Conservation (phyloP, 768 basidiomycete species). For the Tricholoma hemisulphureum region DNA sequence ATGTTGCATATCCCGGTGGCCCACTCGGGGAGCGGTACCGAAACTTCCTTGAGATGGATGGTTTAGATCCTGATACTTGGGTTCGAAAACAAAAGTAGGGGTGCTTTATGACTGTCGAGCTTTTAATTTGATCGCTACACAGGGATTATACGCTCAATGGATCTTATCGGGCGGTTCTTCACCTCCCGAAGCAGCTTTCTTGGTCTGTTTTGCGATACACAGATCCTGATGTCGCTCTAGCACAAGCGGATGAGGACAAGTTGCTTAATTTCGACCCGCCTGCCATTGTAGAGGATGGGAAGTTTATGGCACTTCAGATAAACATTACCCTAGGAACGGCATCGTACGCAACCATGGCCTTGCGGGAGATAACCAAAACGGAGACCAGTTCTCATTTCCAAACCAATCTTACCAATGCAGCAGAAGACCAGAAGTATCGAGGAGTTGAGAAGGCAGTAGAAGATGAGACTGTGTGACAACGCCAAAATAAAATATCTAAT, state of each 20-base stretch:
- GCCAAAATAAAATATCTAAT: too few relatives aligned
- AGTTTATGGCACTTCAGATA: slow-evolving; percentile 86
- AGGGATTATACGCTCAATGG: slow-evolving; percentile 93
- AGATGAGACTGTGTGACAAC: slow-evolving; percentile 7
- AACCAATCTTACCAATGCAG: slow-evolving; percentile 67
- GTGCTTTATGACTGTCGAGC: background rate
- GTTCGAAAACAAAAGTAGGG: slow-evolving; percentile 84
- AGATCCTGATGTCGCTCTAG: slow-evolving; percentile 87
- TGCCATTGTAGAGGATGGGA: slow-evolving; percentile 63
- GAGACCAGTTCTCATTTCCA: slow-evolving; percentile 94
- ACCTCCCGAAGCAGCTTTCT: slow-evolving; percentile 75
- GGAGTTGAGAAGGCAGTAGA: slow-evolving; percentile 40
- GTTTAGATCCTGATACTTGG: slow-evolving; percentile 88
- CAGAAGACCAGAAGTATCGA: slow-evolving; percentile 82
- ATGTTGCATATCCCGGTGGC: slow-evolving; percentile 91
- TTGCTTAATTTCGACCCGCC: slow-evolving; percentile 80
- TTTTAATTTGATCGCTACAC: slow-evolving; percentile 6
- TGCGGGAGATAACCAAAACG: slow-evolving; percentile 92
- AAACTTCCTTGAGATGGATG: slow-evolving; percentile 80
- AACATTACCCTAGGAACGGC: slow-evolving; percentile 83
- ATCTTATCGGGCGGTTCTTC: slow-evolving; percentile 90
- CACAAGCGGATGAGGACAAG: slow-evolving; percentile 94
- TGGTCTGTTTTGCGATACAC: slow-evolving; percentile 89
- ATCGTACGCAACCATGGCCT: slow-evolving; percentile 97
- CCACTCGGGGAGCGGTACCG: slow-evolving; percentile 81